Evolutionary conservation across 306 rosid genomes (phyloP).

Genomic region (Cicer judaicum): DNA sequence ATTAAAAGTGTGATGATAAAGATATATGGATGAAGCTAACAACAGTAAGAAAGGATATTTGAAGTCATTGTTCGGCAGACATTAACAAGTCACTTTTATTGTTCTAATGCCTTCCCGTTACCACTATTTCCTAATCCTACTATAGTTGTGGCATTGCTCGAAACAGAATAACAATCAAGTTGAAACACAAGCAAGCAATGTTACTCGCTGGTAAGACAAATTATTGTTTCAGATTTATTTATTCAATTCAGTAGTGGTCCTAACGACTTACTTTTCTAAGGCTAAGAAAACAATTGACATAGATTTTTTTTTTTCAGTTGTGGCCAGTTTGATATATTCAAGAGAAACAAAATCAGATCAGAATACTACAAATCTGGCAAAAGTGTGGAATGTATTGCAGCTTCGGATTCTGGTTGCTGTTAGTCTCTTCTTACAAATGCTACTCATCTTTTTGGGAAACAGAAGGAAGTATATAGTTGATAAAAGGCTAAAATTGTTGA

Average conservation of each 20-base stretch:
- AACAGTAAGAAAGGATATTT: neutral
- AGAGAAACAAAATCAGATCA: neutral
- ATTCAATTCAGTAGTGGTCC: neutral
- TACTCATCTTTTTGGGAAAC: slow-evolving; percentile 44
- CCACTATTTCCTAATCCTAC: too few relatives aligned
- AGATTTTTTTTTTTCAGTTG: slow-evolving; percentile 4
- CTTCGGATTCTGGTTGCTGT: slow-evolving; percentile 35
- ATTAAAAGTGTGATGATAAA: too few relatives aligned
- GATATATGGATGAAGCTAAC: neutral
- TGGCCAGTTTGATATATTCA: neutral
- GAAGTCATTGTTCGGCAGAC: neutral
- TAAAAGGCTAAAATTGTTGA: neutral
- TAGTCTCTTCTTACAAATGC: slow-evolving; percentile 45
- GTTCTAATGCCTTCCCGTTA: neutral
- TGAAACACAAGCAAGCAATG: slow-evolving; percentile 2
- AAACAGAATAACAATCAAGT: neutral
- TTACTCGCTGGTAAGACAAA: neutral
- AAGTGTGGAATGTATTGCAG: slow-evolving; percentile 46
- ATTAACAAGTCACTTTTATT: neutral
- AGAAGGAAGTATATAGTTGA: slow-evolving; percentile 32
- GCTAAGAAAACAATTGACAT: neutral
- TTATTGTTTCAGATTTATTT: neutral
- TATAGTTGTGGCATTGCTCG: neutral
- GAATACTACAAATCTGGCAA: neutral
- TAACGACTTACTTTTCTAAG: neutral